Evolutionary conservation across 306 rosid genomes (phyloP).

Genomic region (Cicer pinnatifidum): DNA sequence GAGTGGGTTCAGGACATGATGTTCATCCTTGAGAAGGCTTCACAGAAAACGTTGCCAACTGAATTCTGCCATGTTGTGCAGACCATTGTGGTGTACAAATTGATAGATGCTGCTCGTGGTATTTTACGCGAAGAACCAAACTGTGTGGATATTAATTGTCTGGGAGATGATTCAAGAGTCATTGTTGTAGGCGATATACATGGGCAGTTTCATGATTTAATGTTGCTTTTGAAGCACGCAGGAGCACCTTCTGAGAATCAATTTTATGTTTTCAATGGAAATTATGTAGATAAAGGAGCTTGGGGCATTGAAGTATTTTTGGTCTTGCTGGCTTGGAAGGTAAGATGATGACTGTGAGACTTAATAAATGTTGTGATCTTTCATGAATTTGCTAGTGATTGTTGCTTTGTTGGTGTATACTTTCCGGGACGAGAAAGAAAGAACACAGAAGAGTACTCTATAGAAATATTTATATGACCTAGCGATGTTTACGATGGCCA

Average conservation of each 20-base stretch:
- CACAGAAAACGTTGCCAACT: slow-evolving; percentile 53
- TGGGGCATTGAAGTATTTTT: slow-evolving; percentile 83
- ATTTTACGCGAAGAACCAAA: slow-evolving; percentile 72
- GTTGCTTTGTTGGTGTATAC: slow-evolving; percentile 22
- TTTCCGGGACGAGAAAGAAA: slow-evolving; percentile 20
- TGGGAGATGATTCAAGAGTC: slow-evolving; percentile 69
- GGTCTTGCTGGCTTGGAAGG: slow-evolving; percentile 94
- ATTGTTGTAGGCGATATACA: slow-evolving; percentile 79
- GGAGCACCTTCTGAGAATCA: slow-evolving; percentile 78
- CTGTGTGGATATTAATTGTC: slow-evolving; percentile 75
- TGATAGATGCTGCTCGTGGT: slow-evolving; percentile 58
- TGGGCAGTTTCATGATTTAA: slow-evolving; percentile 84
- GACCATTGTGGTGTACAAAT: slow-evolving; percentile 58
- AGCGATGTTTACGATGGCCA: slow-evolving; percentile 23
- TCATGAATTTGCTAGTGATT: slow-evolving; percentile 9
- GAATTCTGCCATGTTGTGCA: slow-evolving; percentile 63
- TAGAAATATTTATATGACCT: slow-evolving; percentile 37
- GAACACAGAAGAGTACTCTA: background rate
- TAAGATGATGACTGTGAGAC: slow-evolving; percentile 47
- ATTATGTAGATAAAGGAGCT: slow-evolving; percentile 82
- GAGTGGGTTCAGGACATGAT: slow-evolving; percentile 82
- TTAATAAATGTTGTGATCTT: slow-evolving; percentile 23
- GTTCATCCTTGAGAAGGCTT: slow-evolving; percentile 62
- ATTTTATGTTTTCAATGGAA: slow-evolving; percentile 80
- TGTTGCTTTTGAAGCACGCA: slow-evolving; percentile 63